phyloP scores from a whole-genome alignment of 2,329 filamentous ascomycete species.

The Exophiala xenobiotica region DNA sequence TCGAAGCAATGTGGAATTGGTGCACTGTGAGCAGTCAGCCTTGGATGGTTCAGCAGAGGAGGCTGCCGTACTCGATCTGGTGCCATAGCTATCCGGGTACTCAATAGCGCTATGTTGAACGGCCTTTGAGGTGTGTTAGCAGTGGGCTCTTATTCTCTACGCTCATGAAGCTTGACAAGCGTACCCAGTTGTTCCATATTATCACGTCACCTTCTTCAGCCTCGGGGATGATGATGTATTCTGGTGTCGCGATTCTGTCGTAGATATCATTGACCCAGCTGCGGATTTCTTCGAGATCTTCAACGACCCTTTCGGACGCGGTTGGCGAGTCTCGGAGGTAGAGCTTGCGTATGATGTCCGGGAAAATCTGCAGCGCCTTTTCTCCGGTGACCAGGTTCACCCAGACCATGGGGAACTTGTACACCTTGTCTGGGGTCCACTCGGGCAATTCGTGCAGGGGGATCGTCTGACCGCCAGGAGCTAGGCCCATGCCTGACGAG shows the following conservation, averaged over 20 bases:
- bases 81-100: neutral
- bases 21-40: neutral
- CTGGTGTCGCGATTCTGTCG: neutral
- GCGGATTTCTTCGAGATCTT: neutral
- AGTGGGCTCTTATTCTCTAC: too few species aligned
- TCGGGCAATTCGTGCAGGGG: neutral
- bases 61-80: neutral
- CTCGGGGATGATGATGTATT: neutral
- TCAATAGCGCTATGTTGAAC: neutral
- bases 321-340: neutral
- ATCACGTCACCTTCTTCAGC: neutral
- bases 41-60: neutral
- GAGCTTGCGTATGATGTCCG: neutral
- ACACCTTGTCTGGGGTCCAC: neutral
- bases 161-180: too few species aligned
- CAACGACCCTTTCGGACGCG: neutral
- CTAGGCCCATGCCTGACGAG: neutral
- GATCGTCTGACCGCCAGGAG: neutral
- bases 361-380: neutral
- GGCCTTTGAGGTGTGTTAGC: neutral
- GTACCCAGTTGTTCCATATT: neutral
- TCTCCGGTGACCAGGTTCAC: neutral
- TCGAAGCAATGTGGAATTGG: neutral
- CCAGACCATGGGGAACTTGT: neutral
- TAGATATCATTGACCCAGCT: neutral